These are phyloP conservation scores for Penicillium coprophilum DNA, from an alignment of 495 filamentous ascomycete species.

Conservation along the genomic window DNA sequence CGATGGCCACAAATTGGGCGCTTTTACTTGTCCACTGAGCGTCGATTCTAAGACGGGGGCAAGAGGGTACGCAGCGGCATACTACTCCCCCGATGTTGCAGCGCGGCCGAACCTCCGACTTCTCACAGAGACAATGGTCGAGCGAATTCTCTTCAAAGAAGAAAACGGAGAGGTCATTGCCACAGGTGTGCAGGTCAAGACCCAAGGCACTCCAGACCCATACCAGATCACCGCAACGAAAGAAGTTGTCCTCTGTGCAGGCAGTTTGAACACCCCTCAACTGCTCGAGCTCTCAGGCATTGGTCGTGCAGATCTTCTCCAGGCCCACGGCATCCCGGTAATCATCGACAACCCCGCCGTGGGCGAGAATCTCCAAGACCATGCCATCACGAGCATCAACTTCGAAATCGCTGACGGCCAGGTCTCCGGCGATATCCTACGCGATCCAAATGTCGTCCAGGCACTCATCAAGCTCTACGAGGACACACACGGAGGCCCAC, in stretches of 20 bases:
- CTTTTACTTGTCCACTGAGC: slow-evolving; percentile 21
- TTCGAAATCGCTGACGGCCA: slow-evolving; percentile 44
- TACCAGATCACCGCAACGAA: slow-evolving; percentile 46
- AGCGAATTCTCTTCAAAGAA: slow-evolving; percentile 37
- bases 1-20: slow-evolving; percentile 22
- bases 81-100: slow-evolving; percentile 29
- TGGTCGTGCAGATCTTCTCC: slow-evolving; percentile 36
- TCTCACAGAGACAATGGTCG: slow-evolving; percentile 44
- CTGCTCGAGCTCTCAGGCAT: slow-evolving; percentile 62
- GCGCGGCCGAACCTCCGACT: slow-evolving; percentile 48
- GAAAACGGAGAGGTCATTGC: slow-evolving; percentile 22
- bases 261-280: slow-evolving; percentile 53
- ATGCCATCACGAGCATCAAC: slow-evolving; percentile 28
- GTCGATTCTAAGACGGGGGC: slow-evolving; percentile 25
- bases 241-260: slow-evolving; percentile 56
- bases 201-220: slow-evolving; percentile 23
- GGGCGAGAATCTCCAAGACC: slow-evolving; percentile 49
- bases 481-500: slow-evolving; percentile 31
- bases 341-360: slow-evolving; percentile 40
- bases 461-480: slow-evolving; percentile 38
- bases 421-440: slow-evolving; percentile 43
- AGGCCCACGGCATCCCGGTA: slow-evolving; percentile 32
- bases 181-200: slow-evolving; percentile 40
- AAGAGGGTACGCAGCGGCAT: slow-evolving; percentile 42
- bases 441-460: slow-evolving; percentile 38